Evolutionary conservation across 2,329 filamentous ascomycete species (phyloP).

Genomic region (Penicillium sp.): DNA sequence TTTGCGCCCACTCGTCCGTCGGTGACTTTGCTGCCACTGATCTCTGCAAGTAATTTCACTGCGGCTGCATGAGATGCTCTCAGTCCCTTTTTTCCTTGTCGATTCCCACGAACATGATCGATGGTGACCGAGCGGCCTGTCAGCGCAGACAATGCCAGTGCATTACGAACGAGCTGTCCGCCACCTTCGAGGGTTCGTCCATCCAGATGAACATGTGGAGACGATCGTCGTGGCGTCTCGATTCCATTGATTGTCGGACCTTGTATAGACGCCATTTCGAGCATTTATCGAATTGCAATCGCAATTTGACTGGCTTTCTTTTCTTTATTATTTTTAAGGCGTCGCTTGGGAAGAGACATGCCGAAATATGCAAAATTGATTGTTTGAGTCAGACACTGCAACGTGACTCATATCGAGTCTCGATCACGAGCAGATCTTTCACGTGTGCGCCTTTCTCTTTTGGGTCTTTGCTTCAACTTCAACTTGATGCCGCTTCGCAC

Average conservation of each 20-base stretch:
- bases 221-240: constrained; percentile 3
- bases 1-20: constrained; percentile 35
- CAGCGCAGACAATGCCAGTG: constrained; percentile 51
- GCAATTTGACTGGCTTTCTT: too few species aligned
- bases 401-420: too few species aligned
- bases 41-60: constrained; percentile 48
- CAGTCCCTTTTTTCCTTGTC: constrained; percentile 47
- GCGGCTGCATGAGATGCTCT: constrained; percentile 54
- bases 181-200: constrained; percentile 57
- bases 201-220: constrained; percentile 40
- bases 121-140: constrained; percentile 48
- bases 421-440: too few species aligned
- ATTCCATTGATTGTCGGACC: too few species aligned
- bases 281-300: too few species aligned
- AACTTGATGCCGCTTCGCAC: not conserved
- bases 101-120: constrained; percentile 50
- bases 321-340: too few species aligned
- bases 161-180: constrained; percentile 55
- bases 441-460: too few species aligned
- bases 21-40: constrained; percentile 42
- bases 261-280: too few species aligned
- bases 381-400: too few species aligned
- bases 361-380: too few species aligned
- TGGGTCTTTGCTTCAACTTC: not conserved
- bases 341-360: too few species aligned